A percentile compares a stretch with the other conserved stretches of the same genome.
Conservation (phyloP, 805 yeast genomes). For the Spathaspora gorwiae region DNA sequence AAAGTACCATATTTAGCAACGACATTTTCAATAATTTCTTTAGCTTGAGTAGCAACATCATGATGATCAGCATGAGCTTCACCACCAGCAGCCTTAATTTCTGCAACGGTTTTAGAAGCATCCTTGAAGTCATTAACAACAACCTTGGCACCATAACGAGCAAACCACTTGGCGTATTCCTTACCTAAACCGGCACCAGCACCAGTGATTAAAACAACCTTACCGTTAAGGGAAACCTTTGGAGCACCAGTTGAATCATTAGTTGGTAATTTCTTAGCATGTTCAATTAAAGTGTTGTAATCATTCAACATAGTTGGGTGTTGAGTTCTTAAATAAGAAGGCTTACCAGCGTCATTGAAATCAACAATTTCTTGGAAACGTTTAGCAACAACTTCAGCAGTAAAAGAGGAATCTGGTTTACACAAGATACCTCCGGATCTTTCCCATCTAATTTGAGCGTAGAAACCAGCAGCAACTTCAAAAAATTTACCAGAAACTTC, state of each 20-base stretch:
- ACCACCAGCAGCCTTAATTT: constrained; percentile 68
- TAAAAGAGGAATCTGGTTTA: constrained; percentile 70
- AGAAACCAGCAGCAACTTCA: constrained; percentile 94
- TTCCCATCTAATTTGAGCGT: constrained; percentile 91
- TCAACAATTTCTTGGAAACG: constrained; percentile 60
- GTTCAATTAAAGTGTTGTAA: constrained; percentile 55
- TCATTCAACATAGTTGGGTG: constrained; percentile 74
- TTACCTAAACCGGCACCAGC: constrained; percentile 94
- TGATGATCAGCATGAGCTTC: constrained; percentile 79
- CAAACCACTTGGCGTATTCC: constrained; percentile 80
- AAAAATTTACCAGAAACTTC: constrained; percentile 69
- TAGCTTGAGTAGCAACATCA: constrained; percentile 75
- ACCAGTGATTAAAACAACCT: constrained; percentile 90
- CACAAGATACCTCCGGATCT: constrained; percentile 82
- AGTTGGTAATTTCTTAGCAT: constrained; percentile 46
- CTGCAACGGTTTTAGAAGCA: constrained; percentile 69
- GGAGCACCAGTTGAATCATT: constrained; percentile 42
- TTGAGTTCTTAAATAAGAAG: constrained; percentile 45
- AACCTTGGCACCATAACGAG: constrained; percentile 89
- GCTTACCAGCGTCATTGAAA: constrained; percentile 55
- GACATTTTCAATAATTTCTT: constrained; percentile 72
- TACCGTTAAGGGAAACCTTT: constrained; percentile 60
- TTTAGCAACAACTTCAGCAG: constrained; percentile 78
- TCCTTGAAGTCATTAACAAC: constrained; percentile 87
- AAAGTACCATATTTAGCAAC: constrained; percentile 72